Base-by-base conservation (phyloP, 768 basidiomycete genomes). In the Boletus subcaerulescens region DNA sequence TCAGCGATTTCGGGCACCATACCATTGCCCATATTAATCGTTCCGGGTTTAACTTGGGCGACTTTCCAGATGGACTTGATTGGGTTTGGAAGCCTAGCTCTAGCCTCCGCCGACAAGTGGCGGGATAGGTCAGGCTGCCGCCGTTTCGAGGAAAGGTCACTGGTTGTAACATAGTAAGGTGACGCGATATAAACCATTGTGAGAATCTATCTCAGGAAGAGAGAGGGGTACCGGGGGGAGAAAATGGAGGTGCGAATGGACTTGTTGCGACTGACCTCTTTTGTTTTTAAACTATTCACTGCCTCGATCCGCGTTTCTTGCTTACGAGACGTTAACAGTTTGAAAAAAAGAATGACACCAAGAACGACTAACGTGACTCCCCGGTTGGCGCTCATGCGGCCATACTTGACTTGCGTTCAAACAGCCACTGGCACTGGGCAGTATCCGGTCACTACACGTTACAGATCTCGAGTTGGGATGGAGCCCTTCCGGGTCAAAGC, bases 21-120 rank as follows among this genome's bases (percentile, higher is more conserved):
- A 72, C 72, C 72, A 40, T 73, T 73, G 15, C 73, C 72, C 63
- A 73, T 71, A 57, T 72, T 74, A 53, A 73, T 73, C 33, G 73
- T 69, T 12, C 69, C 69, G 9, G 69, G 57, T 48, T 65, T 71
- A 36, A 69, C 69, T 45, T 70, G 65, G n/a, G 73, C 66, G 14
- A 51, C 67, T 47, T 70, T 72, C 70, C 73, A 73, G 14, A 73
- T 73, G 24, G 73, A 43, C 52, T 73, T 73, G 57, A 73, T 73
- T 9, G 72, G 69, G 43, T 73, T 73, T 2, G 72, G 70, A 5
- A 68, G 68, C 35, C 73, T 60, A 1, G 65, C 62, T 29, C 64
- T 63, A 22, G 74, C 66, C 50, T 73, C 72, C n/a, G 59, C 54
- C 2, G 72, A 73, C 45, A 73, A 54, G 49, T 73, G 72, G 20